These are phyloP conservation scores for Auricularia sp. DNA, from an alignment of 768 basidiomycete genomes.

Conservation along the genomic window DNA sequence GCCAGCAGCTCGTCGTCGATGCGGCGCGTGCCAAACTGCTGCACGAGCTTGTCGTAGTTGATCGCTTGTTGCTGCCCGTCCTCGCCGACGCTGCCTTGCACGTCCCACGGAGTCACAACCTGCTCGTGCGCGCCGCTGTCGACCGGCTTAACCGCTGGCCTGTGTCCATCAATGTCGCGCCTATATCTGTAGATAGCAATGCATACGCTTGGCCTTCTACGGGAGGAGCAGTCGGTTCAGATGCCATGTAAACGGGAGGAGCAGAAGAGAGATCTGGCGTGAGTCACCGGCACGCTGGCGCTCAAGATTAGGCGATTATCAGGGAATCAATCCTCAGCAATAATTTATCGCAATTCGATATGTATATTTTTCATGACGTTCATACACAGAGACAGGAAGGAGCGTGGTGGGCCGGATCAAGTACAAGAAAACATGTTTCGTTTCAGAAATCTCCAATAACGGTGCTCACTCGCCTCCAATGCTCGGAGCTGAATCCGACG, in stretches of 20 bases:
- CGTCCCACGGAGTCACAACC: conserved; percentile 95
- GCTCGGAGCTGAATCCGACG: background rate
- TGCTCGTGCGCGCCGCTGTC: conserved; percentile 40
- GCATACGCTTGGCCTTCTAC: background rate
- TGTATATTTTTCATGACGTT: background rate
- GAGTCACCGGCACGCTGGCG: background rate
- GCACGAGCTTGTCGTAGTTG: conserved; percentile 92
- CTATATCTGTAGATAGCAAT: accelerated
- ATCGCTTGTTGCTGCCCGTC: conserved; percentile 90
- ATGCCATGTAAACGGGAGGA: too few relatives aligned
- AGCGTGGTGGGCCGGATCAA: background rate
- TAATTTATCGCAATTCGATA: too few relatives aligned
- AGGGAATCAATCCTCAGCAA: too few relatives aligned
- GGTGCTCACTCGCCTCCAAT: background rate
- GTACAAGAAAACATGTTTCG: background rate
- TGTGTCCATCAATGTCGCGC: background rate
- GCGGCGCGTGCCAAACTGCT: conserved; percentile 85
- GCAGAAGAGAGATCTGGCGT: too few relatives aligned
- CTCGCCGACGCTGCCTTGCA: conserved; percentile 76
- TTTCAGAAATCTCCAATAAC: background rate
- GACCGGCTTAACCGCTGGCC: conserved; percentile 22
- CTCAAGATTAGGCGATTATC: background rate
- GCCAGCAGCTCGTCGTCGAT: conserved; percentile 69
- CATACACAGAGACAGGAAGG: background rate
- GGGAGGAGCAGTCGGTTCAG: background rate